Conservation (phyloP, 805 yeast genomes). For the Teunomyces gatunensis region DNA sequence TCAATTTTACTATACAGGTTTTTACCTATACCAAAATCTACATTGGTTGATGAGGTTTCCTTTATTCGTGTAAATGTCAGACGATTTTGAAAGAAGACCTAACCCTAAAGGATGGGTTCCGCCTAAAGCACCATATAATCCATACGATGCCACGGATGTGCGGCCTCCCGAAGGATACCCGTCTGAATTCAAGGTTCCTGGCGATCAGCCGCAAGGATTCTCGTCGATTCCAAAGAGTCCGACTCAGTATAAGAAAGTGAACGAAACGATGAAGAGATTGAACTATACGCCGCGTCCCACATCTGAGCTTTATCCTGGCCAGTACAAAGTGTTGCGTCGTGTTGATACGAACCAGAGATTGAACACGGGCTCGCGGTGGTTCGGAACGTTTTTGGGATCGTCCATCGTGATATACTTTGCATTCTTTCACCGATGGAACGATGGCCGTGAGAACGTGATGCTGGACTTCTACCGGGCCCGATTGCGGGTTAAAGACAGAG, state of each 20-base stretch:
- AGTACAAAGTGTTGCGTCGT: conserved; percentile 65
- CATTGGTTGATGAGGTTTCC: neutral
- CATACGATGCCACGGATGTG: conserved; percentile 72
- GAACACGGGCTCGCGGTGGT: conserved; percentile 57
- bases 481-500: conserved; percentile 50
- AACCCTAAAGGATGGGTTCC: conserved; percentile 79
- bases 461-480: conserved; percentile 64
- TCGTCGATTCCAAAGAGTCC: conserved; percentile 62
- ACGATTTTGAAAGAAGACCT: conserved; percentile 56
- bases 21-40: neutral
- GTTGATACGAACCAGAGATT: conserved; percentile 53
- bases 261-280: conserved; percentile 69
- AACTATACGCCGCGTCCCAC: conserved; percentile 78
- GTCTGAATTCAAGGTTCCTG: conserved; percentile 71
- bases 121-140: conserved; percentile 83
- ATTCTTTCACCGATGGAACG: conserved; percentile 82
- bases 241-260: conserved; percentile 62
- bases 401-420: conserved; percentile 56
- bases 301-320: conserved; percentile 74
- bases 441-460: conserved; percentile 74
- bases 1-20: neutral
- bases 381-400: conserved; percentile 50
- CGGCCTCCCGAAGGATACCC: conserved; percentile 87
- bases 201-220: conserved; percentile 53
- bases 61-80: neutral